Conservation (phyloP, 352 stramenopile species). For the Pythium brachiatum region DNA sequence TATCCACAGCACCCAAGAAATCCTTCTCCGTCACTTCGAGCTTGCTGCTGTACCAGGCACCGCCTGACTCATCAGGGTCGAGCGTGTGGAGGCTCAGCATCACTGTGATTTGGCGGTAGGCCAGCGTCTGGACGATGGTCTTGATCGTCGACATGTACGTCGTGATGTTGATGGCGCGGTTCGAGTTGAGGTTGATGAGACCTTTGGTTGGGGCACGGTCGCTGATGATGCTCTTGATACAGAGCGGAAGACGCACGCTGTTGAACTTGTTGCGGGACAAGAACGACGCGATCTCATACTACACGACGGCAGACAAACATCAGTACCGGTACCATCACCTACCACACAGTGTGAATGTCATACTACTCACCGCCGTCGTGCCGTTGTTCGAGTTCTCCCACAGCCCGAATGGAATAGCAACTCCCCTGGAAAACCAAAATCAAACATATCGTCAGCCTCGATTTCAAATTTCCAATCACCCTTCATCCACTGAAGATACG, state of each 20-base stretch:
- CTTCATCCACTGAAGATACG: slow-evolving; percentile 34
- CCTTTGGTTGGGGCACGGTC: slow-evolving; percentile 55
- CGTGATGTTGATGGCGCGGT: slow-evolving; percentile 70
- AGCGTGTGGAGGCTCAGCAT: slow-evolving; percentile 76
- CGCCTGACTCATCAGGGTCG: slow-evolving; percentile 50
- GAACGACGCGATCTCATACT: slow-evolving; percentile 74
- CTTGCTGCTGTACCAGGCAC: slow-evolving; percentile 62
- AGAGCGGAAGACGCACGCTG: slow-evolving; percentile 63
- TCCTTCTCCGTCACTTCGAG: slow-evolving; percentile 41
- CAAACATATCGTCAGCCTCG: not conserved
- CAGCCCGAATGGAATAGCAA: slow-evolving; percentile 68
- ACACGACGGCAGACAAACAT: not conserved
- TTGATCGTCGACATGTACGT: slow-evolving; percentile 72
- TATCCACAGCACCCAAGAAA: slow-evolving; percentile 58
- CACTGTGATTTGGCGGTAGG: slow-evolving; percentile 69
- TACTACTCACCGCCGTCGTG: slow-evolving; percentile 39
- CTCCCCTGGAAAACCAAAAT: not conserved
- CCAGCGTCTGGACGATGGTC: slow-evolving; percentile 64
- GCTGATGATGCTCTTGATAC: slow-evolving; percentile 61
- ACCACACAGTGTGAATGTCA: not conserved
- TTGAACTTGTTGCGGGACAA: slow-evolving; percentile 85
- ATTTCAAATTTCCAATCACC: not conserved
- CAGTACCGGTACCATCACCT: not conserved
- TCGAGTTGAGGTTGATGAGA: slow-evolving; percentile 67
- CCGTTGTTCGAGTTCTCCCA: slow-evolving; percentile 78